phyloP scores from a whole-genome alignment of 2,329 filamentous ascomycete genomes.

The Fonsecaea multimorphosa region DNA sequence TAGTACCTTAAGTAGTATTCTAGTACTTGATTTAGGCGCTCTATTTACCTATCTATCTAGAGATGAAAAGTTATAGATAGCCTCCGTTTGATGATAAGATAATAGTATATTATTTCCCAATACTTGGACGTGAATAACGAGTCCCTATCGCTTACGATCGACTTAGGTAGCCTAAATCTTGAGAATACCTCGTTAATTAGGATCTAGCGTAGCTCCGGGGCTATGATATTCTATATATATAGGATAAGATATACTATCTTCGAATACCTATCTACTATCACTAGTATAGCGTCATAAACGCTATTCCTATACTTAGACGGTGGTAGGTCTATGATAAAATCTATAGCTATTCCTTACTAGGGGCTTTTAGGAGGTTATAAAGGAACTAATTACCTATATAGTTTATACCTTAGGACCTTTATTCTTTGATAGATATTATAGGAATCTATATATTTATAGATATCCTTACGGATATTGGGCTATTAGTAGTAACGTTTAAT shows the following conservation, averaged over 20 bases:
- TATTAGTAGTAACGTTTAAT: conserved; percentile 4
- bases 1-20: background rate
- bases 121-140: background rate
- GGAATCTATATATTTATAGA: background rate
- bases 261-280: background rate
- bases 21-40: background rate
- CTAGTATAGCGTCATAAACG: background rate
- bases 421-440: conserved; percentile 8
- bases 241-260: background rate
- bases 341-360: background rate
- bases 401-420: background rate
- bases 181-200: background rate
- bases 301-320: background rate
- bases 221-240: background rate
- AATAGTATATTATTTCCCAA: background rate
- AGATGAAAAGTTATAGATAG: background rate
- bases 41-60: background rate
- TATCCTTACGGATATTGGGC: background rate
- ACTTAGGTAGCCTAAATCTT: background rate
- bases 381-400: background rate
- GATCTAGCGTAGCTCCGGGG: background rate
- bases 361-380: background rate
- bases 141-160: background rate
- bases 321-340: background rate
- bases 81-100: background rate